phyloP scores from a whole-genome alignment of 169 alveolate species.

The Plasmodium ovale region DNA sequence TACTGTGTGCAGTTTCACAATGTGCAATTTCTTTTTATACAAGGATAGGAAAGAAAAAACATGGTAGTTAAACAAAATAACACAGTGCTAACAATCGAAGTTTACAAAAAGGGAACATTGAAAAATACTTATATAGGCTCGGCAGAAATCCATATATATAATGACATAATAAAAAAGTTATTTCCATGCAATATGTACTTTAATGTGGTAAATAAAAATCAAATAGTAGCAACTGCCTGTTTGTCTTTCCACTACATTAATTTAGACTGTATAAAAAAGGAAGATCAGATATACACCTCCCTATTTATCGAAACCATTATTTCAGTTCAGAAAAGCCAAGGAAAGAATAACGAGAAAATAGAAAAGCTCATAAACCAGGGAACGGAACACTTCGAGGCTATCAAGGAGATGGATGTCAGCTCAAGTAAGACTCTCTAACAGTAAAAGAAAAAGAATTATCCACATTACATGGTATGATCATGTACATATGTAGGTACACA shows the following conservation, averaged over 20 bases:
- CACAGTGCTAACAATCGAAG: constrained; percentile 26
- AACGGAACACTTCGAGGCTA: constrained; percentile 43
- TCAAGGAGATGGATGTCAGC: constrained; percentile 55
- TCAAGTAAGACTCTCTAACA: constrained; percentile 20
- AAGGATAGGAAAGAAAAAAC: constrained; percentile 69
- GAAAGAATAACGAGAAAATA: constrained; percentile 35
- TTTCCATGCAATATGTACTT: constrained; percentile 51
- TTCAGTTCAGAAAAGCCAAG: constrained; percentile 61
- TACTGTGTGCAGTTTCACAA: too few species aligned
- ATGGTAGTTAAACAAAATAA: constrained; percentile 61
- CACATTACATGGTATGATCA: not conserved
- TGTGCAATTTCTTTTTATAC: not conserved
- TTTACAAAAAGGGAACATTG: constrained; percentile 63
- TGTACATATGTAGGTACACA: not conserved
- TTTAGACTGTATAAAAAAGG: constrained; percentile 63
- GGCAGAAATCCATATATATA: constrained; percentile 56
- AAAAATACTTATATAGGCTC: constrained; percentile 65
- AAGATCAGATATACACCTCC: constrained; percentile 62
- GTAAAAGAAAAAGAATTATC: not conserved
- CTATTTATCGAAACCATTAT: constrained; percentile 61
- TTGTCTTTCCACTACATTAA: constrained; percentile 59
- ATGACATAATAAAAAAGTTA: constrained; percentile 45
- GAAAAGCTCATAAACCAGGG: constrained; percentile 60
- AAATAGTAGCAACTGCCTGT: constrained; percentile 52
- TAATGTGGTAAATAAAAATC: constrained; percentile 51